Evolutionary conservation across 2,329 filamentous ascomycete species (phyloP), one percentile per base, ranked within the genome.

Genomic region (Beauveria varroae): DNA sequence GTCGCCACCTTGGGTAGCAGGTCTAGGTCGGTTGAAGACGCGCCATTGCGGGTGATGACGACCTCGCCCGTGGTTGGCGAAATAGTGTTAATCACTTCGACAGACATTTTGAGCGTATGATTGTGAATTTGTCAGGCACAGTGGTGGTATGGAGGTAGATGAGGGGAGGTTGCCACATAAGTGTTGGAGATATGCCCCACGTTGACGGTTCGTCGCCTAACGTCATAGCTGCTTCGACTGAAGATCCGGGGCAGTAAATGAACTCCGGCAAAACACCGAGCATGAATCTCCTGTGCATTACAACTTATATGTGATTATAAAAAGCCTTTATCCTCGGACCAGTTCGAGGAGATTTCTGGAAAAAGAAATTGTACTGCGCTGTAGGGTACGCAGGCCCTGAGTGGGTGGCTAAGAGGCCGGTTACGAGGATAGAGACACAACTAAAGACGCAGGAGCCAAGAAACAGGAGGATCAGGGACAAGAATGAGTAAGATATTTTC

Each of bases 51-150:
- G 63, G 88, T 91, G 66, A 96, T 75, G 73, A 98, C 85, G 61
- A 89, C 81, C 78, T 93, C 86, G 76, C 95, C 93, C 66, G 92
- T 97, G 65, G 85, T 88, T 61, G 93, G 93, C 3, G 93, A 98
- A 75, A 97, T 93, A 66, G 93, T 97, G 37, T 79, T 86, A 68
- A 88, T 79, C 54, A 79, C 78, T 76, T 88, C 85, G 70, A 82
- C 78, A 64, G 85, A 86, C 85, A 88, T 88, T 60, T 63, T 78
- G 69, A 30, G 10, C n/a, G 22, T 24, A 22, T 3, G 1, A 43
- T 22, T 0, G 34, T 28, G 43, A 5, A 40, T 26, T 28, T 53
- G 41, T 22, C n/a, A 37, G 12, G 14, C 37, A 26, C 28, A 22
- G 22, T 43, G n/a, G 34, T 30, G 22, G 6, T 10, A 9, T 43